Evolutionary conservation across 768 basidiomycete species (phyloP).

Genomic region (Trametes coccinea): DNA sequence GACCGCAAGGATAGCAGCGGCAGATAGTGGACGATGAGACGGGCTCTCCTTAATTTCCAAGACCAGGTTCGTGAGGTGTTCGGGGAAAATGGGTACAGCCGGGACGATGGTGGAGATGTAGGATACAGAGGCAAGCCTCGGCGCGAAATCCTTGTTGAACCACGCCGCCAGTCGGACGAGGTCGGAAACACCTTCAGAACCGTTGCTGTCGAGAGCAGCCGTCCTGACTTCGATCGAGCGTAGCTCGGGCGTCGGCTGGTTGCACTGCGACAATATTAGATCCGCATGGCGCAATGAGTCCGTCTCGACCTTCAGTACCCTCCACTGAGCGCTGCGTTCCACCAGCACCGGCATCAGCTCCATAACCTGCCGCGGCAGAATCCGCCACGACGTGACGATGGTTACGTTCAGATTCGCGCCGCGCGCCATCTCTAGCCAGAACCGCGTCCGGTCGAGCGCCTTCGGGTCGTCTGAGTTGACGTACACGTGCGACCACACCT

Average conservation of each 20-base stretch:
- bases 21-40: conserved; percentile 24
- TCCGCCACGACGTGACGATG: conserved; percentile 35
- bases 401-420: conserved; percentile 47
- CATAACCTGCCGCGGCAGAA: conserved; percentile 31
- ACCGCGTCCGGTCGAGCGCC: conserved; percentile 42
- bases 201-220: conserved; percentile 10
- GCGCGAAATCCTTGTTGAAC: conserved; percentile 20
- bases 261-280: conserved; percentile 41
- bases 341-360: conserved; percentile 44
- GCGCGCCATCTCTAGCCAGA: conserved; percentile 53
- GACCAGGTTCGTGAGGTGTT: conserved; percentile 21
- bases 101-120: conserved; percentile 24
- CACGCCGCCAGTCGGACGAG: conserved; percentile 7
- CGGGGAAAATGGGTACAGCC: conserved; percentile 34
- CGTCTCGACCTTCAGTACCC: conserved; percentile 42
- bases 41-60: conserved; percentile 23
- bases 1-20: conserved; percentile 26
- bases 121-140: conserved; percentile 16
- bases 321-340: conserved; percentile 45
- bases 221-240: conserved; percentile 33
- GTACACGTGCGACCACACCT: conserved; percentile 59
- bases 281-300: conserved; percentile 40
- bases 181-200: conserved; percentile 9
- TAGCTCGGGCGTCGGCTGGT: conserved; percentile 36
- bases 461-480: conserved; percentile 48